phyloP scores from a whole-genome alignment of 2,329 filamentous ascomycete genomes.

The Scolecobasidium constrictum region DNA sequence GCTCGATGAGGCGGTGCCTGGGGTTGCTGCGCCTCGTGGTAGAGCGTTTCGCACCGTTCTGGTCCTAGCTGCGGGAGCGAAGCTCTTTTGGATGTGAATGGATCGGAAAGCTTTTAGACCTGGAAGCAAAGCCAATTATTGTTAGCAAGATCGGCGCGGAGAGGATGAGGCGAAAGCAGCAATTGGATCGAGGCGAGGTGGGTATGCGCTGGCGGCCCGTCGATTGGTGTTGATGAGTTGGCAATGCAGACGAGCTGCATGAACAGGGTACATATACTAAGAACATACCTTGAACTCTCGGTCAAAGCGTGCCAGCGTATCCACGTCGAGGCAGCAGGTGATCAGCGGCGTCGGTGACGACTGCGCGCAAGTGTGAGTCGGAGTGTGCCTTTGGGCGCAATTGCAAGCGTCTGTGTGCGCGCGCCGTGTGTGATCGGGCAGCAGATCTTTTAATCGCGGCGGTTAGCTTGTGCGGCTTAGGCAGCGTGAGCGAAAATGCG shows the following conservation, averaged over 20 bases:
- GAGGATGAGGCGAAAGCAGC: slow-evolving; percentile 16
- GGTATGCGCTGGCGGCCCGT: slow-evolving; percentile 26
- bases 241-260: slow-evolving; percentile 30
- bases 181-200: slow-evolving; percentile 23
- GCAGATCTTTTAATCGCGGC: slow-evolving; percentile 8
- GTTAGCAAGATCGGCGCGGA: slow-evolving; percentile 18
- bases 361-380: slow-evolving; percentile 1
- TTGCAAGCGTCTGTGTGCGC: too few relatives aligned
- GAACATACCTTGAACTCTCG: slow-evolving; percentile 1
- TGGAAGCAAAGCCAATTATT: slow-evolving; percentile 18
- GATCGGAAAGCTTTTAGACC: slow-evolving; percentile 9
- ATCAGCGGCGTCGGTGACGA: background rate
- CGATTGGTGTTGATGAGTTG: slow-evolving; percentile 33
- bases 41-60: background rate
- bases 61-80: slow-evolving; percentile 8
- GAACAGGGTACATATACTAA: slow-evolving; percentile 8
- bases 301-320: slow-evolving; percentile 9
- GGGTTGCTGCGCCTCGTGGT: slow-evolving; percentile 6
- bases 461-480: slow-evolving; percentile 2
- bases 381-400: too few relatives aligned
- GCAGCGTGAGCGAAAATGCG: background rate
- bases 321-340: slow-evolving; percentile 4
- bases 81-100: slow-evolving; percentile 8
- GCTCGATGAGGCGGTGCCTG: slow-evolving; percentile 9
- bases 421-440: too few relatives aligned